These are phyloP conservation scores for Boletus calvinii DNA, from an alignment of 1,284 basidiomycete genomes.

Conservation along the genomic window DNA sequence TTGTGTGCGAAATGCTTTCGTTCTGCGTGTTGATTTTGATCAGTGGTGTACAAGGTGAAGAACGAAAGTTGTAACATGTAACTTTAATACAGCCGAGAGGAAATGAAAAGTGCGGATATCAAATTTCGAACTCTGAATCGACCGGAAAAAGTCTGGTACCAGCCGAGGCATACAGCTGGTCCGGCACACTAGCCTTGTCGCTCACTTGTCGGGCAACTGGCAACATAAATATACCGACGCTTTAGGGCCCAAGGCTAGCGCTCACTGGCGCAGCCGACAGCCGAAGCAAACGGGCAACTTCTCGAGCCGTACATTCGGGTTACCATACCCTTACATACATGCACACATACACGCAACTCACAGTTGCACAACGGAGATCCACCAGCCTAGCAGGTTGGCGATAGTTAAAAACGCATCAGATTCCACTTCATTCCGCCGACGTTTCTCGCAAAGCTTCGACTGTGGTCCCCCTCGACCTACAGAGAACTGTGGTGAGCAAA, in stretches of 20 bases:
- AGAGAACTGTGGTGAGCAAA: neutral
- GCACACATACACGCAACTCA: neutral
- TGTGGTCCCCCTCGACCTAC: constrained; percentile 17
- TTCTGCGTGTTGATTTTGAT: neutral
- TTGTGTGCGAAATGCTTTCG: neutral
- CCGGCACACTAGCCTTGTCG: too few relatives aligned
- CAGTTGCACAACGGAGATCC: neutral
- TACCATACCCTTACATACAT: constrained; percentile 1
- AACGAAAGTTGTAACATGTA: neutral
- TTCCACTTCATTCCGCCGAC: neutral
- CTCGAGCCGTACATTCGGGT: neutral
- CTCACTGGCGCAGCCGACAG: too few relatives aligned
- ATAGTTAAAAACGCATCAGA: neutral
- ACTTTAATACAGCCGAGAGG: neutral
- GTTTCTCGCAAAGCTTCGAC: constrained; percentile 12
- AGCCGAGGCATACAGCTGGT: too few relatives aligned
- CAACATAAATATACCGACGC: too few relatives aligned
- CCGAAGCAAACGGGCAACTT: neutral
- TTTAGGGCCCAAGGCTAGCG: too few relatives aligned
- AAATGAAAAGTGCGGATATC: neutral
- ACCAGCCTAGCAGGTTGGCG: neutral
- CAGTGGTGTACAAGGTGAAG: constrained; percentile 1
- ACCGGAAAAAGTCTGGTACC: neutral
- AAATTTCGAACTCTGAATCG: neutral
- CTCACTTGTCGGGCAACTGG: too few relatives aligned